Evolutionary conservation across 176 grass and related monocot species (phyloP).

Genomic region (Raddia distichophylla): DNA sequence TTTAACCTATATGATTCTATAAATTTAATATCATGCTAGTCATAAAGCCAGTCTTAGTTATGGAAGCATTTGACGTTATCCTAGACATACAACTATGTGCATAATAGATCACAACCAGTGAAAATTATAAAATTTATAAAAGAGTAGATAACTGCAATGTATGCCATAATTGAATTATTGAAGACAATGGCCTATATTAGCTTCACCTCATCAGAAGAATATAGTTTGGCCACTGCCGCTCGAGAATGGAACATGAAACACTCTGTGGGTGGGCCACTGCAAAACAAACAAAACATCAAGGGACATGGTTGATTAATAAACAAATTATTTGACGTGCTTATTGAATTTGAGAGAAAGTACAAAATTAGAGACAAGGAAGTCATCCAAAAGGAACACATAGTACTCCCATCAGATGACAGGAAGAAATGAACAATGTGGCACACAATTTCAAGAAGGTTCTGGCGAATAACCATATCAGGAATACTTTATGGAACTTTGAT

Average conservation of each 20-base stretch:
- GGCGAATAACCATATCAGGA: background rate
- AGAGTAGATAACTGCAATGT: background rate
- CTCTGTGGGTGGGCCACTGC: conserved; percentile 84
- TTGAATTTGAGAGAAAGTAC: background rate
- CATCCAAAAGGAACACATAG: conserved; percentile 2
- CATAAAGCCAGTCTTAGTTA: background rate
- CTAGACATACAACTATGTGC: background rate
- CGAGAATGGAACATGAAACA: conserved; percentile 96
- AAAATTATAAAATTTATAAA: background rate
- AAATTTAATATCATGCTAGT: background rate
- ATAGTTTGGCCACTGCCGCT: conserved; percentile 58
- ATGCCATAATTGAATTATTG: background rate
- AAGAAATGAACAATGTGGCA: background rate
- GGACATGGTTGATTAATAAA: too few species aligned
- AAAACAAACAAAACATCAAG: conserved; percentile 35
- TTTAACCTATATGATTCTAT: background rate
- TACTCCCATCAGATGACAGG: background rate
- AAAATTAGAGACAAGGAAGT: background rate
- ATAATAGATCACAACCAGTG: background rate
- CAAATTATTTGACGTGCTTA: background rate
- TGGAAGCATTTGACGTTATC: background rate
- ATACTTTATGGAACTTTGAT: background rate
- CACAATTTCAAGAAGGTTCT: background rate
- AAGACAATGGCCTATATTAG: conserved; percentile 8
- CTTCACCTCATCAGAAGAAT: conserved; percentile 58